Evolutionary conservation across 495 filamentous ascomycete genomes (phyloP).

Genomic region (Haplographium delicatum): DNA sequence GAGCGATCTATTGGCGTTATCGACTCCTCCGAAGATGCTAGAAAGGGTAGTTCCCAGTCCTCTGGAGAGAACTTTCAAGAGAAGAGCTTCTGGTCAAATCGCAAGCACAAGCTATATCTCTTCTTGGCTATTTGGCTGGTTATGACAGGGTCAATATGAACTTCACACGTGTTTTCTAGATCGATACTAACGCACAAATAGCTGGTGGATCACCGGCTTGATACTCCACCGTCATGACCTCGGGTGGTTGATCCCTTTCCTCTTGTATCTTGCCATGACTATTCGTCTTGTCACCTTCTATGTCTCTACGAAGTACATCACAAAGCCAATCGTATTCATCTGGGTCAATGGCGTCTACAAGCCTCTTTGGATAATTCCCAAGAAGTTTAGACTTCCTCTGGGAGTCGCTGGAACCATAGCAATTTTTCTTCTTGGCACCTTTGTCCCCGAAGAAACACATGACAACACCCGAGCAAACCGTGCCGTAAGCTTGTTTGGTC

Average conservation of each 20-base stretch:
- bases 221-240: constrained; percentile 65
- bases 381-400: constrained; percentile 52
- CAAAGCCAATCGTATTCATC: constrained; percentile 55
- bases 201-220: constrained; percentile 86
- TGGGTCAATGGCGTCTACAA: constrained; percentile 55
- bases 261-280: constrained; percentile 70
- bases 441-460: constrained; percentile 60
- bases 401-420: constrained; percentile 56
- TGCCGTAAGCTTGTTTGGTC: constrained; percentile 73
- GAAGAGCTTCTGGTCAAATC: no score
- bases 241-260: constrained; percentile 80
- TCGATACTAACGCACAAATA: constrained; percentile 25
- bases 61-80: no score
- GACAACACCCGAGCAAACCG: constrained; percentile 78
- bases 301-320: constrained; percentile 60
- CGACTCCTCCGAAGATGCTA: no score
- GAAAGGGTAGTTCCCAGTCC: no score
- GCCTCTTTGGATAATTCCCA: constrained; percentile 48
- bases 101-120: no score
- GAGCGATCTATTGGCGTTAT: no score
- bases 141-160: constrained; percentile 53
- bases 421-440: constrained; percentile 69
- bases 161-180: not conserved
- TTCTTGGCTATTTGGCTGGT: constrained; percentile 49
- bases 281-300: constrained; percentile 70